phyloP scores from a whole-genome alignment of 306 rosid species.

The Trifolium dubium region DNA sequence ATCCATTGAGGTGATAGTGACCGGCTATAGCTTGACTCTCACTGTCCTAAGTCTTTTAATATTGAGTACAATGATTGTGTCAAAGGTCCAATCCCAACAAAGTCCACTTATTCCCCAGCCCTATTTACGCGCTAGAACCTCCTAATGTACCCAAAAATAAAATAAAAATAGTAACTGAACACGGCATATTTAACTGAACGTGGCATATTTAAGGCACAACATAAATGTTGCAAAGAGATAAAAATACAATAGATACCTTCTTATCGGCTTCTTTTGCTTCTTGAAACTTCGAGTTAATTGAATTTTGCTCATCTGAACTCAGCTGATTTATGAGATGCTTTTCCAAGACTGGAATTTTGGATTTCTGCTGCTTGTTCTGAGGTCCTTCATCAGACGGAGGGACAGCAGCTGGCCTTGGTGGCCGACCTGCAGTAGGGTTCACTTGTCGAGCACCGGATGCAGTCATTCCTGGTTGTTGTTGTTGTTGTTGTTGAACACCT shows the following conservation, averaged over 20 bases:
- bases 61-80: constrained; percentile 13
- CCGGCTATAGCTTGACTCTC: constrained; percentile 20
- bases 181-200: constrained; percentile 23
- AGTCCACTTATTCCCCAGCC: constrained; percentile 18
- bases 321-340: constrained; percentile 79
- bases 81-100: constrained; percentile 18
- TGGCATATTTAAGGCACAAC: constrained; percentile 22
- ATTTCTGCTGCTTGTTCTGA: constrained; percentile 59
- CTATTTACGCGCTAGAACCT: constrained; percentile 5
- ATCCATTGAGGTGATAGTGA: constrained; percentile 7
- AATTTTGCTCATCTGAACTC: constrained; percentile 85
- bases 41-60: constrained; percentile 13
- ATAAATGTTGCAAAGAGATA: constrained; percentile 20
- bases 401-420: constrained; percentile 65
- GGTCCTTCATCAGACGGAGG: constrained; percentile 67
- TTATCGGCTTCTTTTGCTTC: constrained; percentile 92
- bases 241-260: constrained; percentile 59
- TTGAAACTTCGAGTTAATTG: constrained; percentile 69
- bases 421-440: constrained; percentile 61
- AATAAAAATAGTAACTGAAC: neutral
- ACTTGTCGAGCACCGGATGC: constrained; percentile 59
- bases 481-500: constrained; percentile 78
- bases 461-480: constrained; percentile 69
- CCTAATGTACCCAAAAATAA: constrained; percentile 17
- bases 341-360: constrained; percentile 85